A percentile compares a stretch with the other conserved stretches of the same genome.
phyloP scores from a whole-genome alignment of 495 filamentous ascomycete genomes.

The Aspergillus cristatus region DNA sequence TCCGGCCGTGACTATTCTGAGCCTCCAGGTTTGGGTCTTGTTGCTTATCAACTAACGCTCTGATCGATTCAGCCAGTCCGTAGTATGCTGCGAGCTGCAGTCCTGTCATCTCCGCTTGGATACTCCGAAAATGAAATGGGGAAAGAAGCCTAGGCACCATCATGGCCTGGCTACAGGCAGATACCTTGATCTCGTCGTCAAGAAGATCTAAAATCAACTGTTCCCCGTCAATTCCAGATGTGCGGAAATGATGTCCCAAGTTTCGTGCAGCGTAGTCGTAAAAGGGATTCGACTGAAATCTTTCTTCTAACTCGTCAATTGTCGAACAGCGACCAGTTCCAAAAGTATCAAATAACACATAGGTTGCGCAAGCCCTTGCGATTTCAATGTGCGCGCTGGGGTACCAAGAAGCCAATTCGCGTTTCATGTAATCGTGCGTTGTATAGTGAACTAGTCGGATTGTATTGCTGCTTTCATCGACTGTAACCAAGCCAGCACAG shows the following conservation, averaged over 20 bases:
- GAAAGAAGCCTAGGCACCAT: not conserved
- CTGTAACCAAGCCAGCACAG: constrained; percentile 39
- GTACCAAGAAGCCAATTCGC: constrained; percentile 1
- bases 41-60: not conserved
- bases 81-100: not conserved
- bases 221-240: constrained; percentile 4
- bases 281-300: constrained; percentile 15
- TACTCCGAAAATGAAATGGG: too few relatives aligned
- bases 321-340: not conserved
- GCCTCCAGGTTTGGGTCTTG: not conserved
- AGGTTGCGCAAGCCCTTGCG: not conserved
- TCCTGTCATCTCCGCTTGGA: not conserved
- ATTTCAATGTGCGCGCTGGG: constrained; percentile 3
- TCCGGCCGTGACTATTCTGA: not conserved
- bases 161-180: not conserved
- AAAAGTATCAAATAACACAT: not conserved
- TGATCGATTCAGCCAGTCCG: not conserved
- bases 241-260: constrained; percentile 30
- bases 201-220: not conserved
- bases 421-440: constrained; percentile 41
- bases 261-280: constrained; percentile 32
- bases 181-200: not conserved
- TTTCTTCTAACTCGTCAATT: not conserved
- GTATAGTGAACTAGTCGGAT: constrained; percentile 45
- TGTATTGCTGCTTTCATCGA: constrained; percentile 33